Base-by-base conservation (phyloP, 306 rosid species). In the Castanea sativa region DNA sequence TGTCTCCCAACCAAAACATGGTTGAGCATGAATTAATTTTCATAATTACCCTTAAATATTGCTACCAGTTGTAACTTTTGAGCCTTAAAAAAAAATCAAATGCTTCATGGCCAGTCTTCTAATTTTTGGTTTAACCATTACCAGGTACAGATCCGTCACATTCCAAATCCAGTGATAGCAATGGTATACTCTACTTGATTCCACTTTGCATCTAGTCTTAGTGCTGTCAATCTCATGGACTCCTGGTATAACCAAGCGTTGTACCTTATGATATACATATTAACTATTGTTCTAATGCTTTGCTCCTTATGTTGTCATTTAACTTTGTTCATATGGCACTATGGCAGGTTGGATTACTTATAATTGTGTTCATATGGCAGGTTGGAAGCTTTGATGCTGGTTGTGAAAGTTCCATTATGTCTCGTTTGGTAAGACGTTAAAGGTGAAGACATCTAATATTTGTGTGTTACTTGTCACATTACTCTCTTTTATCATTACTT, bases 301-400 rank as follows among this genome's bases (percentile, higher is more conserved):
- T 41, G 11, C 15, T 35, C 29, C 43, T 32, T 58, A 38, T 15
- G 14, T 38, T 21, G 11, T 33, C 41, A 18, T 23, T 23, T 23
- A 23, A 23, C 23, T 23, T 23, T 23, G 23, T 23, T 23, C 23
- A 23, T 23, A 23, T 23, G 23, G 23, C 23, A 23, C 23, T 23
- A 23, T 23, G 23, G 23, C 23, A 23, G 23, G 23, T 8, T 73
- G 30, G 43, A 67, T 58, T 18, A 52, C 64, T 52, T 64, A 9
- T 83, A 53, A 68, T 25, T 16, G 27, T 69, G 73, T 72, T 32
- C 41, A 73, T 57, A 33, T 67, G 84, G 57, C 82, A 95, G 97
- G 98, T 95, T 60, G 99, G 99, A 78, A 94, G 99, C 87, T 94
- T 92, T 55, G 99, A 90, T 79, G 99, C 97, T 83, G 97, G 97